phyloP scores from a whole-genome alignment of 148 eudicot species.

The Vaccinium vitisidaea region DNA sequence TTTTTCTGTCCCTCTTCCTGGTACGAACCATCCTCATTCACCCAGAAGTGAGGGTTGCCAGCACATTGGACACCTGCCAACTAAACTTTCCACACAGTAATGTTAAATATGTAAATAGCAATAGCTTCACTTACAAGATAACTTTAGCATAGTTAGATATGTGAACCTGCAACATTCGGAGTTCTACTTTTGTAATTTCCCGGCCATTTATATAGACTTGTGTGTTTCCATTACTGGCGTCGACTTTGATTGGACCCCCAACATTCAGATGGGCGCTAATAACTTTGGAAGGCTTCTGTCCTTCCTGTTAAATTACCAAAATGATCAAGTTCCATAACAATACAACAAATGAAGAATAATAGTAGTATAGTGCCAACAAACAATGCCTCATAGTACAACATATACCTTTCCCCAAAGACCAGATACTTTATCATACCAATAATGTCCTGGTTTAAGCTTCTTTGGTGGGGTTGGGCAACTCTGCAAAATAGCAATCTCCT shows the following conservation, averaged over 20 bases:
- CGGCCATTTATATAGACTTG: conserved; percentile 94
- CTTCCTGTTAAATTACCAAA: conserved; percentile 60
- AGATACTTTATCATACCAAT: conserved; percentile 99
- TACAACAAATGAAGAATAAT: conserved; percentile 16
- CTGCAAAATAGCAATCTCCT: conserved; percentile 72
- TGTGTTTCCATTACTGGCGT: conserved; percentile 93
- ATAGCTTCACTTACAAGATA: conserved; percentile 12
- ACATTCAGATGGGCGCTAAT: conserved; percentile 87
- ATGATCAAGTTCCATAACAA: conserved; percentile 10
- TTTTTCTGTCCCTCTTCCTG: conserved; percentile 99
- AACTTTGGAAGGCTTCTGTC: conserved; percentile 86
- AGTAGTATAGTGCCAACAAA: neutral
- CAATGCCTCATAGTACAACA: neutral
- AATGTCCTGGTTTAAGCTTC: conserved; percentile 87
- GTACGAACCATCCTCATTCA: conserved; percentile 98
- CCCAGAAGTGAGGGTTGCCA: conserved; percentile 99
- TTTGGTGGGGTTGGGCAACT: conserved; percentile 82
- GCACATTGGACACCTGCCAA: conserved; percentile 99
- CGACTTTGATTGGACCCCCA: conserved; percentile 77
- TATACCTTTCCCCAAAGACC: conserved; percentile 99
- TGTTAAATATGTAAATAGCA: conserved; percentile 5
- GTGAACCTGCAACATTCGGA: conserved; percentile 90
- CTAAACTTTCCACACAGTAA: conserved; percentile 38
- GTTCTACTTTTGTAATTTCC: conserved; percentile 92
- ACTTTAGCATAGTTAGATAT: conserved; percentile 3